Conservation (phyloP, 345 rosid genomes). For the Pugionium cornutum region DNA sequence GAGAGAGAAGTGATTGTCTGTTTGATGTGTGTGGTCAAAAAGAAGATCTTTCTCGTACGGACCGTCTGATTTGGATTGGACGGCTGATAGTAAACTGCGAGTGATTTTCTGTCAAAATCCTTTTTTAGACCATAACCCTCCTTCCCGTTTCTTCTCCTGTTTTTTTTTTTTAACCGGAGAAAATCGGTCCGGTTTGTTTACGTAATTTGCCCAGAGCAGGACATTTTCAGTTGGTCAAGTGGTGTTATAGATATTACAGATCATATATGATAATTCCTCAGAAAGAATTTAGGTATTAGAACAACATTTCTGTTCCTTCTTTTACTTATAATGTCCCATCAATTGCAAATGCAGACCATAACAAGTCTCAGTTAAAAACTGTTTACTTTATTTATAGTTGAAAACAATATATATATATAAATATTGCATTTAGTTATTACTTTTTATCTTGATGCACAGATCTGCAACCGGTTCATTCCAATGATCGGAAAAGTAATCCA, state of each 20-base stretch:
- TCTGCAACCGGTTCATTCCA: neutral
- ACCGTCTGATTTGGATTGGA: slow-evolving; percentile 48
- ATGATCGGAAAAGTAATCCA: neutral
- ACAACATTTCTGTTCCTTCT: too few relatives aligned
- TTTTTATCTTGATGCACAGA: neutral
- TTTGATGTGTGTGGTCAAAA: slow-evolving; percentile 44
- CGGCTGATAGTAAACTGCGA: slow-evolving; percentile 38
- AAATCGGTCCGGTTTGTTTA: neutral
- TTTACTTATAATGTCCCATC: neutral
- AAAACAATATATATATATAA: neutral
- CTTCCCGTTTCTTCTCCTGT: slow-evolving; percentile 36
- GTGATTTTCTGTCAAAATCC: slow-evolving; percentile 23
- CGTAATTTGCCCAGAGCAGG: too few relatives aligned
- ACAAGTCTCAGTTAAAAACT: slow-evolving; percentile 2
- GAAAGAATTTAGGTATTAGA: too few relatives aligned
- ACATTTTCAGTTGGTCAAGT: too few relatives aligned
- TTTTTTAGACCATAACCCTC: slow-evolving; percentile 37
- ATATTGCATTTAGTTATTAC: too few relatives aligned
- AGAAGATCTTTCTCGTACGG: slow-evolving; percentile 39
- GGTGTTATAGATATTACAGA: too few relatives aligned
- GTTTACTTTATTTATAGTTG: neutral
- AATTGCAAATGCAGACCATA: neutral
- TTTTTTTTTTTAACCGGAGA: slow-evolving; percentile 12
- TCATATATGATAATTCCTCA: too few relatives aligned
- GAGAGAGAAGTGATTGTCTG: slow-evolving; percentile 18